phyloP scores from a whole-genome alignment of 139 green algal genomes.

The Picochlorum sp. region DNA sequence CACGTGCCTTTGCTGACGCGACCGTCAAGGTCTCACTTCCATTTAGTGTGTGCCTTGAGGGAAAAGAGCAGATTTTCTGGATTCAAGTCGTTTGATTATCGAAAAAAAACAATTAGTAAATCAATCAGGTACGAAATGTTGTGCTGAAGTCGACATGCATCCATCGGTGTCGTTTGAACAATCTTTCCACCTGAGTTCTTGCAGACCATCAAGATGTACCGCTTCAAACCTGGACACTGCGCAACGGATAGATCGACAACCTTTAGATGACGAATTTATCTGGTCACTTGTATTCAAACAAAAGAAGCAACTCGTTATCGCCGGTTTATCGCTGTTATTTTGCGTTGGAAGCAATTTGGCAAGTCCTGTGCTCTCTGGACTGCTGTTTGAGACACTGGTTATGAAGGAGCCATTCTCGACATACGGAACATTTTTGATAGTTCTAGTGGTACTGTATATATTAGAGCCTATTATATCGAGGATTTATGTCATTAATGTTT shows the following conservation, averaged over 20 bases:
- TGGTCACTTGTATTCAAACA: constrained; percentile 40
- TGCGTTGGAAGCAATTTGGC: constrained; percentile 72
- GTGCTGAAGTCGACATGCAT: too few relatives aligned
- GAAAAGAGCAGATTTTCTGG: too few relatives aligned
- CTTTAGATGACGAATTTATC: constrained; percentile 12
- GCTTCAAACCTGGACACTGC: background rate
- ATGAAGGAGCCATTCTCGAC: constrained; percentile 35
- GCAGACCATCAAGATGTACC: too few relatives aligned
- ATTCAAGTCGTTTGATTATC: too few relatives aligned
- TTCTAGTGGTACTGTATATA: constrained; percentile 58
- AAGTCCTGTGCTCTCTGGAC: constrained; percentile 64
- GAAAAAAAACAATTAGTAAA: too few relatives aligned
- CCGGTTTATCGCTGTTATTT: constrained; percentile 35
- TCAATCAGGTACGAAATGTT: too few relatives aligned
- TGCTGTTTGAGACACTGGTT: constrained; percentile 72
- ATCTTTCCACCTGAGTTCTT: too few relatives aligned
- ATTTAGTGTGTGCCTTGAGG: too few relatives aligned
- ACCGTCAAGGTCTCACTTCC: too few relatives aligned
- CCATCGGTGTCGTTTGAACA: too few relatives aligned
- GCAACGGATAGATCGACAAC: background rate
- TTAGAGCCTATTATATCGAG: constrained; percentile 69
- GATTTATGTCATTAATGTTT: constrained; percentile 71
- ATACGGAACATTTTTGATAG: constrained; percentile 40
- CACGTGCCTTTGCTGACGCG: too few relatives aligned
- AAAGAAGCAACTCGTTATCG: constrained; percentile 33